Percentiles rank a stretch among this genome's conserved stretches.
Evolutionary conservation across 116 monocot species (phyloP).

Genomic region (Papilionanthe hybrid): DNA sequence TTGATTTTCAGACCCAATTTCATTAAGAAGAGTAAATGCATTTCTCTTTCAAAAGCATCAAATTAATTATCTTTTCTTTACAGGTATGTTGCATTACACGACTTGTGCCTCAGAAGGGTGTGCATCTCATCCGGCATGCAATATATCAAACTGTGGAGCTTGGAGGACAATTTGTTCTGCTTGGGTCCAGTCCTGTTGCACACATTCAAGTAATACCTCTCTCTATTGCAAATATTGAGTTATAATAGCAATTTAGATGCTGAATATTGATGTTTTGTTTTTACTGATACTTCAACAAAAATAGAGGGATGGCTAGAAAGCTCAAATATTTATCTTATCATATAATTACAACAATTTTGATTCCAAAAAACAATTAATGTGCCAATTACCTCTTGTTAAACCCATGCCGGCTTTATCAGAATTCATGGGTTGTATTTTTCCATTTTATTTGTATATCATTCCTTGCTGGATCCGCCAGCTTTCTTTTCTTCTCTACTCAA

Average conservation of each 20-base stretch:
- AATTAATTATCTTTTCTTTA: slow-evolving; percentile 4
- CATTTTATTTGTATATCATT: too few species aligned
- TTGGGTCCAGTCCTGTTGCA: slow-evolving; percentile 84
- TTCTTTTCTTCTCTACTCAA: too few species aligned
- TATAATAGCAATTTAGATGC: background rate
- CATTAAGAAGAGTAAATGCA: background rate
- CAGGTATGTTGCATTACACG: slow-evolving; percentile 90
- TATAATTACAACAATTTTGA: too few species aligned
- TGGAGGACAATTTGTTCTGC: slow-evolving; percentile 85
- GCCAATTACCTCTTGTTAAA: too few species aligned
- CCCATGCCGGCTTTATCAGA: too few species aligned
- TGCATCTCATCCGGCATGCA: slow-evolving; percentile 94
- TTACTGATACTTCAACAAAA: background rate
- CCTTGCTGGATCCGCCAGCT: too few species aligned
- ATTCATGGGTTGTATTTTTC: too few species aligned
- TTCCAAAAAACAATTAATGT: too few species aligned
- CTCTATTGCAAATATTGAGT: background rate
- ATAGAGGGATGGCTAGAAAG: too few species aligned
- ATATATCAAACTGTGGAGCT: slow-evolving; percentile 78
- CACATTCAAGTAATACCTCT: slow-evolving; percentile 66
- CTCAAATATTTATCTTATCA: too few species aligned
- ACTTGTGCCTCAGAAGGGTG: slow-evolving; percentile 93
- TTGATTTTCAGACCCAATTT: background rate
- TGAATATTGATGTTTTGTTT: background rate
- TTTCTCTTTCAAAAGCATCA: background rate